These are phyloP conservation scores for Hypholoma sublateritium DNA, from an alignment of 768 basidiomycete genomes.

Conservation along the genomic window DNA sequence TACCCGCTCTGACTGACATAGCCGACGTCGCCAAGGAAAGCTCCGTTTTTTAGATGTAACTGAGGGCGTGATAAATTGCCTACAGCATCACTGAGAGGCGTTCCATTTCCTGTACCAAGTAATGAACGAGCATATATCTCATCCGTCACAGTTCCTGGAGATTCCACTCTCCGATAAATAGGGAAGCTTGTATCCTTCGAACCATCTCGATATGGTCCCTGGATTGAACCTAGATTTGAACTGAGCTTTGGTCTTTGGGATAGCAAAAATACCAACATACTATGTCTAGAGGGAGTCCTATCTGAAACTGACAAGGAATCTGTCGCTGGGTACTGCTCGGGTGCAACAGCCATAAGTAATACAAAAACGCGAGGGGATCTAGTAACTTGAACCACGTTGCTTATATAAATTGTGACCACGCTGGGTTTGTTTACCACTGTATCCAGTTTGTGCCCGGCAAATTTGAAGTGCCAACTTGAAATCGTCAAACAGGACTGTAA, in stretches of 20 bases:
- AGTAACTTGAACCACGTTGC: no score
- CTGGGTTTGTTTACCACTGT: no score
- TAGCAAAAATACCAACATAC: neutral
- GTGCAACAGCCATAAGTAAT: no score
- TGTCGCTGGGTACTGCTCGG: neutral
- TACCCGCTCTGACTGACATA: neutral
- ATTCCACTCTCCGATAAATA: neutral
- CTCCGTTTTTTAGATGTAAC: neutral
- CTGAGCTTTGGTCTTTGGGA: neutral
- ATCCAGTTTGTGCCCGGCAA: no score
- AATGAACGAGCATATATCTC: neutral
- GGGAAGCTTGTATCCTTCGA: neutral
- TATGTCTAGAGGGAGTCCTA: neutral
- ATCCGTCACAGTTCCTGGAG: neutral
- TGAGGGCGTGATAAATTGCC: neutral
- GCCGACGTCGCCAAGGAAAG: neutral
- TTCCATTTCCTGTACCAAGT: neutral
- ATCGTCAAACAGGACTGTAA: no score
- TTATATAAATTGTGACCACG: no score
- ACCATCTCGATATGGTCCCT: neutral
- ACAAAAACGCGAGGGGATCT: no score
- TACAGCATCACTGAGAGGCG: no score
- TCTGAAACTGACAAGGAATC: neutral
- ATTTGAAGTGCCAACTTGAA: no score
- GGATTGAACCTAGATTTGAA: neutral